Base-by-base conservation (phyloP, 371 early-diverging fungal genomes). In the Basidiobolus meristosporus region DNA sequence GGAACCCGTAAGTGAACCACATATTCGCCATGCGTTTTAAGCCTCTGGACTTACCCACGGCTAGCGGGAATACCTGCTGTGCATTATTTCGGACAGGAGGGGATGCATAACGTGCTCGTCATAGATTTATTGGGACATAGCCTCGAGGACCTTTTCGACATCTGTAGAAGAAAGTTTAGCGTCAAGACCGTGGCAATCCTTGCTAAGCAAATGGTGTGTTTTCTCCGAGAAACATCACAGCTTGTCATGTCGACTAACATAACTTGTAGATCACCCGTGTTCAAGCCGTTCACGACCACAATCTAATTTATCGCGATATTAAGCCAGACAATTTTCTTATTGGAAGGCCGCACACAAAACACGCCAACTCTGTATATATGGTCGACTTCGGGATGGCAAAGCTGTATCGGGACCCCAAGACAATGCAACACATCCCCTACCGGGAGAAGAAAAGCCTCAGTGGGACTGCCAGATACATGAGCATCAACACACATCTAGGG, bases 241-340 rank as follows among this genome's bases (percentile, higher is more conserved):
- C n/a, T 17, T 26, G 5, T n/a, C 32, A 26, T 12, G 12, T 38
- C 18, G 15, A 28, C 32, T 16, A 31, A 12, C 12, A 32, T 42
- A 40, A 18, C 32, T 34, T 23, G 14, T 40, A 84, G 84, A 62
- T 98, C 23, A 70, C 68, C 19, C 71, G 87, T 38, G 79, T 98
- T 19, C 97, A 98, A 65, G 72, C 77, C 12, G 77, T 98, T 38
- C 99, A 99, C 57, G 90, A 93, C 49, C 77, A 82, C 58, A 88
- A 90, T 53, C 62, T 93, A 48, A 86, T 99, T 38, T 98, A 99
- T 59, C 75, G 99, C 42, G 99, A 99, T 59, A 97, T 99, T 51
- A 99, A 99, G 57, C 99, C 99, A 17, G 99, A 98, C 60, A 99
- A 99, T 67, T 98, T 99, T 56, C 63, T 96, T 37, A 74, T 92